Conservation (phyloP, 1,284 basidiomycete species). For the Sanguinoderma infundibulare region DNA sequence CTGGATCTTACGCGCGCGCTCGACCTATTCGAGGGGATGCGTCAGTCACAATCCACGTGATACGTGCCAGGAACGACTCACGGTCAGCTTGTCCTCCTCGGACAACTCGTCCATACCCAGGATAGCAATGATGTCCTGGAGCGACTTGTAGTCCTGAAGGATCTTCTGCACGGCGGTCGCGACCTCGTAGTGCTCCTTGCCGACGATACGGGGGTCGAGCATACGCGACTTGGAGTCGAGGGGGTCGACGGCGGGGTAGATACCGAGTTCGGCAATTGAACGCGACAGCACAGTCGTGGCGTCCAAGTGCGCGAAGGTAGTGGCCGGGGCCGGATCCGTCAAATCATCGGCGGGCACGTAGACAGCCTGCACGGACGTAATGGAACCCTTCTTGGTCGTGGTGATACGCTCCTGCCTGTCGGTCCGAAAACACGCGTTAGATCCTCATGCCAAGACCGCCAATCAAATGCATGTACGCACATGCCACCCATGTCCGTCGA, state of each 20-base stretch:
- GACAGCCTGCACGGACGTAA: conserved; percentile 99
- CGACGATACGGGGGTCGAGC: conserved; percentile 98
- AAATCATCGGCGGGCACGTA: conserved; percentile 99
- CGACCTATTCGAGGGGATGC: conserved; percentile 52
- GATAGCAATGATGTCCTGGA: conserved; percentile 97
- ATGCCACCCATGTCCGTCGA: conserved; percentile 99
- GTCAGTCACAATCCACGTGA: not conserved
- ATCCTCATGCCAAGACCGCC: conserved; percentile 2
- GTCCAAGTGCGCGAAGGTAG: conserved; percentile 99
- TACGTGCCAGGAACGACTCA: conserved; percentile 43
- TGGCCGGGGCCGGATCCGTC: conserved; percentile 99
- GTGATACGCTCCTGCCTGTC: conserved; percentile 96
- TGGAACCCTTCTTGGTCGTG: conserved; percentile 99
- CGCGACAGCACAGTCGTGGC: conserved; percentile 99
- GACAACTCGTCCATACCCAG: conserved; percentile 99
- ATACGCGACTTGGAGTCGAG: conserved; percentile 99
- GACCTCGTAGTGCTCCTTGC: conserved; percentile 92
- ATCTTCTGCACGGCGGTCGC: conserved; percentile 98
- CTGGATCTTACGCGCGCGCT: conserved; percentile 90
- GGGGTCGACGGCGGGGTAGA: conserved; percentile 99
- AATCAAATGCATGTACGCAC: conserved; percentile 53
- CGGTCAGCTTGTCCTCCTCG: conserved; percentile 98
- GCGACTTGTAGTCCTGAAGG: conserved; percentile 99
- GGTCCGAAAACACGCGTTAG: conserved; percentile 5
- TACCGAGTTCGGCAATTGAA: conserved; percentile 99